A percentile compares a stretch with the other conserved stretches of the same genome.
Evolutionary conservation across 441 rosid genomes (phyloP).

Genomic region (Gossypium laxum): DNA sequence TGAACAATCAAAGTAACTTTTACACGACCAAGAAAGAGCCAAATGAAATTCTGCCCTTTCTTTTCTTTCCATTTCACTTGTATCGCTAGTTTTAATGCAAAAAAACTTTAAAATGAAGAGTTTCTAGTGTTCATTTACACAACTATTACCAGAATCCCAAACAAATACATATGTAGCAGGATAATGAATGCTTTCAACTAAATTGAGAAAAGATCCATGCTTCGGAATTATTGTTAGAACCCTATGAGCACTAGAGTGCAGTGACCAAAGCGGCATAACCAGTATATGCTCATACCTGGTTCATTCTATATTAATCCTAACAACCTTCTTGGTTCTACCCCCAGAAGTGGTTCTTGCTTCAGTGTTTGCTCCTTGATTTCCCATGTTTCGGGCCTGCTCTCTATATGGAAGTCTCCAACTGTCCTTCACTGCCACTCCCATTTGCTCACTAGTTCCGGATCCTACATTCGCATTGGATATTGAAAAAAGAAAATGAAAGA

Average conservation of each 20-base stretch:
- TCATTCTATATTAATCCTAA: conserved; percentile 70
- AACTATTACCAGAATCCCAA: neutral
- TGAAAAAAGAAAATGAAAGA: neutral
- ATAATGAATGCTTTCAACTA: neutral
- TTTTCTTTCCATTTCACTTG: neutral
- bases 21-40: neutral
- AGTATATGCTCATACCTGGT: neutral
- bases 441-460: conserved; percentile 18
- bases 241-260: neutral
- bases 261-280: neutral
- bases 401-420: conserved; percentile 33
- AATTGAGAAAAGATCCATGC: neutral
- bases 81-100: neutral
- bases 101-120: neutral
- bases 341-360: conserved; percentile 14
- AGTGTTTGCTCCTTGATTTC: neutral
- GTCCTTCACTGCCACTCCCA: conserved; percentile 15
- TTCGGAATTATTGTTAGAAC: neutral
- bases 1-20: neutral
- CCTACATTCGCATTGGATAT: conserved; percentile 24
- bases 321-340: conserved; percentile 38
- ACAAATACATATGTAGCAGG: neutral
- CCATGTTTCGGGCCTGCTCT: conserved; percentile 12
- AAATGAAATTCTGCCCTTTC: neutral
- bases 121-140: neutral